phyloP scores from a whole-genome alignment of 768 basidiomycete species.

The Rhizopogon vesiculosus region DNA sequence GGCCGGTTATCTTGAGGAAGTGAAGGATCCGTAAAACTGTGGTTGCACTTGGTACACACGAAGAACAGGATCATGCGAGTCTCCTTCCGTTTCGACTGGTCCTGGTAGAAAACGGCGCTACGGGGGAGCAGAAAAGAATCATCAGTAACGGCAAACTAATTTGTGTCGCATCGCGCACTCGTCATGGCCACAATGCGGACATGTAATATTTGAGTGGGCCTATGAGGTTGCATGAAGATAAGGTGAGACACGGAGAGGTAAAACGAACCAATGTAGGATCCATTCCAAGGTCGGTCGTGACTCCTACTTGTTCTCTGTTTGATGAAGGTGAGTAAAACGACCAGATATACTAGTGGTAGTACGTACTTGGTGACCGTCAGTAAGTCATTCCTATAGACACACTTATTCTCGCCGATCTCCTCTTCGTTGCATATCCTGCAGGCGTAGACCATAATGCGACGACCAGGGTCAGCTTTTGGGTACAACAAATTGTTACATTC shows the following conservation, averaged over 20 bases:
- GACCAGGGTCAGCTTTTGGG: conserved; percentile 84
- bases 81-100: conserved; percentile 95
- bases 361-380: conserved; percentile 87
- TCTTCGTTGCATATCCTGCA: conserved; percentile 89
- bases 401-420: conserved; percentile 81
- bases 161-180: conserved; percentile 51
- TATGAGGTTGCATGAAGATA: conserved; percentile 20
- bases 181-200: conserved; percentile 77
- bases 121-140: conserved; percentile 5
- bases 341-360: not conserved
- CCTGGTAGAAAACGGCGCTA: conserved; percentile 93
- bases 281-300: conserved; percentile 80
- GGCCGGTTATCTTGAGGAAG: conserved; percentile 41
- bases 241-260: not conserved
- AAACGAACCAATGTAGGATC: conserved; percentile 80
- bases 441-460: conserved; percentile 83
- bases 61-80: conserved; percentile 94
- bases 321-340: conserved; percentile 3
- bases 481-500: conserved; percentile 96
- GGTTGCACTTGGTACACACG: conserved; percentile 80
- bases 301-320: conserved; percentile 85
- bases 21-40: conserved; percentile 69
- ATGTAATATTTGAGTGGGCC: conserved; percentile 82
- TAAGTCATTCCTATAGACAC: conserved; percentile 92
- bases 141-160: not conserved